A percentile compares a stretch with the other conserved stretches of the same genome.
Evolutionary conservation across 2,329 filamentous ascomycete genomes (phyloP).

Genomic region (Aspergillus eucalypticola): DNA sequence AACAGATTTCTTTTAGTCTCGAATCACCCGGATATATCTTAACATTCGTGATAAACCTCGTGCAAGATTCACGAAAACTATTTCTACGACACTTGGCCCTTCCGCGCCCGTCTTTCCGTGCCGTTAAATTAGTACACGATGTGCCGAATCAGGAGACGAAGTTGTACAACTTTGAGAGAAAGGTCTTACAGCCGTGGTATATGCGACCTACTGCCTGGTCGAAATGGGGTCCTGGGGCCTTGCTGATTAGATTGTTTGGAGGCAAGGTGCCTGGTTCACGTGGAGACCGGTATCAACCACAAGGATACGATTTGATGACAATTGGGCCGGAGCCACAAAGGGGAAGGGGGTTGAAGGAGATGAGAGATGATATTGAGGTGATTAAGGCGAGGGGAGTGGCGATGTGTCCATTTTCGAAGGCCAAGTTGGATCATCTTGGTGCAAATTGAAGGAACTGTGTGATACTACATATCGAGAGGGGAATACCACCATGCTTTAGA

Average conservation of each 20-base stretch:
- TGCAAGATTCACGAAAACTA: not conserved
- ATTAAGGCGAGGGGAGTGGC: slow-evolving; percentile 16
- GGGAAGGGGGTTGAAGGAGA: slow-evolving; percentile 19
- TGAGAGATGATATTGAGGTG: slow-evolving; percentile 14
- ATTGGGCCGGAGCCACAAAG: slow-evolving; percentile 23
- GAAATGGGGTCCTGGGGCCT: slow-evolving; percentile 21
- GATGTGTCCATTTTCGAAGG: slow-evolving; percentile 20
- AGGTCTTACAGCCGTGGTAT: slow-evolving; percentile 28
- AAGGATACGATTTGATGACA: slow-evolving; percentile 22
- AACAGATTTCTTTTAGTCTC: slow-evolving; percentile 1
- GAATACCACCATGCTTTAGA: too few relatives aligned
- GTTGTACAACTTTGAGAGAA: slow-evolving; percentile 18
- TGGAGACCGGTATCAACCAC: slow-evolving; percentile 15
- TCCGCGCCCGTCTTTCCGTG: not conserved
- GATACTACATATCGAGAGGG: too few relatives aligned
- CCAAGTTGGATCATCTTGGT: not conserved
- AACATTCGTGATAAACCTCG: not conserved
- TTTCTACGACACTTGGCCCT: slow-evolving; percentile 10
- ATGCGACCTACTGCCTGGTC: slow-evolving; percentile 25
- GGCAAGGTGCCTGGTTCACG: slow-evolving; percentile 20
- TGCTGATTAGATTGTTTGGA: slow-evolving; percentile 22
- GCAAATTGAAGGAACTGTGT: too few relatives aligned
- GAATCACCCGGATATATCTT: slow-evolving; percentile 3
- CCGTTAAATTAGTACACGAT: slow-evolving; percentile 6
- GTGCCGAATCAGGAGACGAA: slow-evolving; percentile 14